phyloP scores from a whole-genome alignment of 2,329 filamentous ascomycete species.

The Truncatella angustata region DNA sequence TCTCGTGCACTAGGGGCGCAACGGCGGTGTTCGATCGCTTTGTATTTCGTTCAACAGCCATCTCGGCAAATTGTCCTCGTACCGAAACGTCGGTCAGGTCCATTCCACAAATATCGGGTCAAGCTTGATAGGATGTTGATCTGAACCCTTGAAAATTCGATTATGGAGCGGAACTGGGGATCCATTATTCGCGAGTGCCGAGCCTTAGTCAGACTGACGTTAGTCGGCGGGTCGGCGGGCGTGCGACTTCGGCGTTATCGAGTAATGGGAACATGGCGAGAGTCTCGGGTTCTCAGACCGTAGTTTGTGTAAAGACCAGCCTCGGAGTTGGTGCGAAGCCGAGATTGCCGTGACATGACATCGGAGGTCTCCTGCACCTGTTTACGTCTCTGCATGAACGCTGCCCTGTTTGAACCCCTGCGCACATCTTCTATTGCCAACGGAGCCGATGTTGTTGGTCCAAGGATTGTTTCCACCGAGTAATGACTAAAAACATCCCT shows the following conservation, averaged over 20 bases:
- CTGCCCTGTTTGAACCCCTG: neutral
- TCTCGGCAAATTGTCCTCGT: neutral
- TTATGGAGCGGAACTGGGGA: neutral
- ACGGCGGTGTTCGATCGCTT: neutral
- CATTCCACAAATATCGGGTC: neutral
- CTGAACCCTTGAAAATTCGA: neutral
- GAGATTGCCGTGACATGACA: neutral
- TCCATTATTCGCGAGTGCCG: neutral
- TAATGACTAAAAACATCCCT: neutral
- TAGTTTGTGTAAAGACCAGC: neutral
- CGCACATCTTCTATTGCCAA: neutral
- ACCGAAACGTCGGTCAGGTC: neutral
- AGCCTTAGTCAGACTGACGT: neutral
- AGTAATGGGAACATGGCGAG: neutral
- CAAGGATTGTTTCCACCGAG: constrained; percentile 3
- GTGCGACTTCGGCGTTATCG: constrained; percentile 2
- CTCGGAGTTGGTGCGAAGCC: neutral
- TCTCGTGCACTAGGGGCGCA: neutral
- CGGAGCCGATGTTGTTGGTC: neutral
- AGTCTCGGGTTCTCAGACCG: neutral
- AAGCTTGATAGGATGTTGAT: neutral
- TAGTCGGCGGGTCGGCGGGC: constrained; percentile 2
- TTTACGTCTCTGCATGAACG: neutral
- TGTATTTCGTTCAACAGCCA: neutral
- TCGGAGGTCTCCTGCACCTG: neutral